Evolutionary conservation across 345 rosid species (phyloP), one percentile per base, ranked within the genome.

Genomic region (Murraya koenigii): DNA sequence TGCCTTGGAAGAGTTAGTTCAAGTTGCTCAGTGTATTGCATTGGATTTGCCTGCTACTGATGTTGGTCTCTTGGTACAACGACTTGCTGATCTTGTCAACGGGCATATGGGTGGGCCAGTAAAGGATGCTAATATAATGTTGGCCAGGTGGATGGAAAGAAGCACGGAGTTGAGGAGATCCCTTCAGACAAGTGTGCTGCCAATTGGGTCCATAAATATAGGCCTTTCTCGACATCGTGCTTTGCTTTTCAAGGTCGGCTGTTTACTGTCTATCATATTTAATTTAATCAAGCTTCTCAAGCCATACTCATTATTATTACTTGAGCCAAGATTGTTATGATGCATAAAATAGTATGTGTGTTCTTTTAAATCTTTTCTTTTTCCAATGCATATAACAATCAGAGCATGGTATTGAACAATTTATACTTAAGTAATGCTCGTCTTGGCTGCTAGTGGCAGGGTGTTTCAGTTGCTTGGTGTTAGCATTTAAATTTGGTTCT

Each of bases 191-290:
- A 88, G 92, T 79, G 87, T 93, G 63, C 83, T 97, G 83, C 99
- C 98, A 63, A 87, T 97, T 85, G 99, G 99, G 38, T 90, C 96
- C 78, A 81, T 97, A 80, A 82, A 87, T 83, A 89, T 90, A 78
- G 99, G 99, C 72, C 82, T 97, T 56, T 91, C 98, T 52, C 87
- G 99, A 69, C 98, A 97, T 75, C 99, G 99, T 76, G 97, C 99
- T 80, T 87, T 97, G 80, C 98, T 97, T 87, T 97, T 97, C 85
- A 97, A 97, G 99, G 99, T 94, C 54, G 71, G 86, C 77, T 75
- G 19, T 72, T 22, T 8, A 23, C 47, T 28, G 23, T 66, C 28
- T 59, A 22, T 9, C 7, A 59, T 26, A 10, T 68, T 71, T n/a
- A 74, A 55, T 56, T 36, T 66, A 47, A 59, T 64, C 11, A 62